Percentiles rank a stretch among this genome's conserved stretches.
Evolutionary conservation across 1,284 basidiomycete genomes (phyloP).

Genomic region (Mycena citricolor): DNA sequence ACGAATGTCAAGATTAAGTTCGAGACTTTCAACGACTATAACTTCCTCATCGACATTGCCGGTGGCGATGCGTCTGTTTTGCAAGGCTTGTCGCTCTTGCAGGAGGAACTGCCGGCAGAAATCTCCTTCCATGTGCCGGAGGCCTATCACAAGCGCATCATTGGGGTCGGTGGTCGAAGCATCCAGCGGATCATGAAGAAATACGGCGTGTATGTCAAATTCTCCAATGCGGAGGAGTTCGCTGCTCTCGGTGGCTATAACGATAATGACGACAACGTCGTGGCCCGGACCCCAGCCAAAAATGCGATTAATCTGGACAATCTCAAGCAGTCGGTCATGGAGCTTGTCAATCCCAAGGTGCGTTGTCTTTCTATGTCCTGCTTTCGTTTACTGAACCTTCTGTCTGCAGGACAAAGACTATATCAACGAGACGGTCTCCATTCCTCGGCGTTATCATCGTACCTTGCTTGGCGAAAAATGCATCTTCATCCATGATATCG

Average conservation of each 20-base stretch:
- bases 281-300: conserved; percentile 96
- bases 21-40: conserved; percentile 98
- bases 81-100: conserved; percentile 85
- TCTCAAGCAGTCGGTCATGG: conserved; percentile 96
- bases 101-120: conserved; percentile 98
- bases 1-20: conserved; percentile 98
- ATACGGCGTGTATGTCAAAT: conserved; percentile 99
- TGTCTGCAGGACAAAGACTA: conserved; percentile 89
- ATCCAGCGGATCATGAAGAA: conserved; percentile 99
- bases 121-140: conserved; percentile 99
- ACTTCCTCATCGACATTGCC: conserved; percentile 95
- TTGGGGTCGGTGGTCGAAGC: conserved; percentile 97
- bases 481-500: conserved; percentile 97
- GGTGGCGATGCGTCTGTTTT: conserved; percentile 82
- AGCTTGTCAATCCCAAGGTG: conserved; percentile 94
- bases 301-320: conserved; percentile 96
- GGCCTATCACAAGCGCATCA: conserved; percentile 98
- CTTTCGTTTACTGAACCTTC: conserved; percentile 15
- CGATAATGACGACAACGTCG: conserved; percentile 98
- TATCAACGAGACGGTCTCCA: conserved; percentile 88
- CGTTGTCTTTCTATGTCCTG: conserved; percentile 18
- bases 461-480: conserved; percentile 94
- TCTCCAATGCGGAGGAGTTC: conserved; percentile 98
- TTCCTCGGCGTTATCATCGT: conserved; percentile 93
- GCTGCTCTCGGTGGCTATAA: conserved; percentile 92